Conservation (phyloP, 2,329 filamentous ascomycete genomes). For the Fusarium buharicum region DNA sequence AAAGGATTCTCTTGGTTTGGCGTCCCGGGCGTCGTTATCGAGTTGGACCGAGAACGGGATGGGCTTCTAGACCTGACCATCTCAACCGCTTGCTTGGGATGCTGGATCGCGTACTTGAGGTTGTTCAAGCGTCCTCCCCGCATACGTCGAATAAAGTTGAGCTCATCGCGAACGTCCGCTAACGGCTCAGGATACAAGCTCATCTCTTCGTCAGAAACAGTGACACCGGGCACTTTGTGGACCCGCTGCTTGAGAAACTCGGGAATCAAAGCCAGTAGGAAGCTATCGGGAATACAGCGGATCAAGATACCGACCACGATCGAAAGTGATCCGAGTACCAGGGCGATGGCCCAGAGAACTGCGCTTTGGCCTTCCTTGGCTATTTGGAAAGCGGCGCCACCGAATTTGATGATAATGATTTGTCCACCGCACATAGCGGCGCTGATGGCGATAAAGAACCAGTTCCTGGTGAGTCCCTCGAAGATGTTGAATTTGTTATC, state of each 20-base stretch:
- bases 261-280: constrained; percentile 65
- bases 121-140: constrained; percentile 85
- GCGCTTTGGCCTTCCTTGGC: constrained; percentile 68
- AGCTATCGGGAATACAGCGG: constrained; percentile 81
- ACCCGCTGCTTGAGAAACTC: constrained; percentile 62
- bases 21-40: constrained; percentile 69
- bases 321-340: constrained; percentile 85
- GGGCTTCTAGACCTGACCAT: constrained; percentile 70
- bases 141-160: constrained; percentile 81
- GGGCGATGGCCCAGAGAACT: constrained; percentile 87
- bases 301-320: constrained; percentile 85
- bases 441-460: constrained; percentile 90
- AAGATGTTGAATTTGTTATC: constrained; percentile 98
- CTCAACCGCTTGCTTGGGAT: constrained; percentile 75
- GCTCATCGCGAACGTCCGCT: constrained; percentile 80
- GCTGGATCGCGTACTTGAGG: constrained; percentile 79
- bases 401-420: constrained; percentile 88
- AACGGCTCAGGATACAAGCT: constrained; percentile 76
- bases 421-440: constrained; percentile 88
- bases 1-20: constrained; percentile 68
- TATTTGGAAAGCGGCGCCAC: constrained; percentile 83
- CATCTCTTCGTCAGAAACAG: constrained; percentile 74
- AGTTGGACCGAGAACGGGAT: constrained; percentile 72
- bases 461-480: constrained; percentile 84
- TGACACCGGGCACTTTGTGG: constrained; percentile 63